Evolutionary conservation across 805 yeast species (phyloP).

Genomic region (Kodamaea restingae): DNA sequence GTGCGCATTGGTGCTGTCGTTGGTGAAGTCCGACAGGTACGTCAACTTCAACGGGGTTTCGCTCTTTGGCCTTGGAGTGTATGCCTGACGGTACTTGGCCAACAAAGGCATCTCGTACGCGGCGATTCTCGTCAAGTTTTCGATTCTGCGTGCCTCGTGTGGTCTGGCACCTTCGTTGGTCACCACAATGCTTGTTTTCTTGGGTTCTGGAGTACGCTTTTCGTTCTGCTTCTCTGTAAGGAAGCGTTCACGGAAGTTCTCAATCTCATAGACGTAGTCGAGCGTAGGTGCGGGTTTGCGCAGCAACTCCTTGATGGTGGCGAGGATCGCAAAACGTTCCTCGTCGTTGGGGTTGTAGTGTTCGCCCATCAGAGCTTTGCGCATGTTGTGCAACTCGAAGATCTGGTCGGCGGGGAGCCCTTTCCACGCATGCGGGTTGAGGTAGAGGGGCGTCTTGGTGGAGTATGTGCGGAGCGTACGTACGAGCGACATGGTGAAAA

Average conservation of each 20-base stretch:
- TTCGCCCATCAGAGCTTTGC: slow-evolving; percentile 53
- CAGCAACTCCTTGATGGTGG: slow-evolving; percentile 34
- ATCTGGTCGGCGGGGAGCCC: slow-evolving; percentile 63
- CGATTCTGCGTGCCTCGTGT: slow-evolving; percentile 60
- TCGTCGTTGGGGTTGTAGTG: slow-evolving; percentile 59
- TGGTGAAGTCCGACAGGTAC: slow-evolving; percentile 63
- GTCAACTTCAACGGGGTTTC: slow-evolving; percentile 60
- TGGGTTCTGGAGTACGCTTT: slow-evolving; percentile 36
- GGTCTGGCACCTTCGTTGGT: slow-evolving; percentile 34
- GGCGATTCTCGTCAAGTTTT: slow-evolving; percentile 74
- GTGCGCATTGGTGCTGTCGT: slow-evolving; percentile 62
- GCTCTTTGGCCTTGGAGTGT: slow-evolving; percentile 43
- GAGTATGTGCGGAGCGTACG: slow-evolving; percentile 11
- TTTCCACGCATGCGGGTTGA: slow-evolving; percentile 67
- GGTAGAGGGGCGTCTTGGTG: slow-evolving; percentile 32
- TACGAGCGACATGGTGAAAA: background rate
- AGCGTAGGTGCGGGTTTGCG: slow-evolving; percentile 28
- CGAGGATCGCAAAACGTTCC: slow-evolving; percentile 55
- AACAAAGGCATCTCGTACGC: slow-evolving; percentile 91
- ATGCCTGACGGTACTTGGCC: slow-evolving; percentile 68
- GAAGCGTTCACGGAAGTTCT: slow-evolving; percentile 38
- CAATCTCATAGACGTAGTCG: slow-evolving; percentile 39
- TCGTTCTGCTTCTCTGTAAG: slow-evolving; percentile 39
- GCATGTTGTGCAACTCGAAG: slow-evolving; percentile 54
- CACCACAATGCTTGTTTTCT: slow-evolving; percentile 33